These are phyloP conservation scores for Aegilops longissima DNA, from an alignment of 176 grass and related monocot genomes.

Conservation along the genomic window DNA sequence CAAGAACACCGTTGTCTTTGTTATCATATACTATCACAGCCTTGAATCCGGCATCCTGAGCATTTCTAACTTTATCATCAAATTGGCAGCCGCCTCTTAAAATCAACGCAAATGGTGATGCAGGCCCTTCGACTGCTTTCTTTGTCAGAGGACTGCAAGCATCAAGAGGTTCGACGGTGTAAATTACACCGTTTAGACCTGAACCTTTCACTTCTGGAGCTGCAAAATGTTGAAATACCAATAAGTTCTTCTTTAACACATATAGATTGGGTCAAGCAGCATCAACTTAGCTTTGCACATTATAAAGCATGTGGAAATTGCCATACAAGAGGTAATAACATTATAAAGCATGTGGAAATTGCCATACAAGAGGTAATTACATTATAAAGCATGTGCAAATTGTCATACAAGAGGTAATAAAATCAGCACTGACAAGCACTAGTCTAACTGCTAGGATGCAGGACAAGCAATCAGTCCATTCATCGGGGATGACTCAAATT, in stretches of 20 bases:
- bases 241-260: not conserved
- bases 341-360: not conserved
- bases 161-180: slow-evolving; percentile 65
- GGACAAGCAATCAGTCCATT: not conserved
- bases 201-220: slow-evolving; percentile 66
- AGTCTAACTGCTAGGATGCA: not conserved
- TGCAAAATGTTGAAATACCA: slow-evolving; percentile 38
- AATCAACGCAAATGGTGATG: slow-evolving; percentile 70
- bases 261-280: not conserved
- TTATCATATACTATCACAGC: slow-evolving; percentile 79
- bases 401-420: not conserved
- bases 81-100: slow-evolving; percentile 84
- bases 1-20: slow-evolving; percentile 45
- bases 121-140: slow-evolving; percentile 30
- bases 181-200: slow-evolving; percentile 58
- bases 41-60: slow-evolving; percentile 75
- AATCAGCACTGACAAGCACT: not conserved
- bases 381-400: not conserved
- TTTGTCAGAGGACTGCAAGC: slow-evolving; percentile 66
- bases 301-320: not conserved
- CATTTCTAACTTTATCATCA: slow-evolving; percentile 80
- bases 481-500: not conserved
- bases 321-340: not conserved
- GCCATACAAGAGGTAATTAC: not conserved
- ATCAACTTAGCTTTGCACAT: not conserved